phyloP scores from a whole-genome alignment of 78 protist genomes.

The Dictyostelium firmibasis region DNA sequence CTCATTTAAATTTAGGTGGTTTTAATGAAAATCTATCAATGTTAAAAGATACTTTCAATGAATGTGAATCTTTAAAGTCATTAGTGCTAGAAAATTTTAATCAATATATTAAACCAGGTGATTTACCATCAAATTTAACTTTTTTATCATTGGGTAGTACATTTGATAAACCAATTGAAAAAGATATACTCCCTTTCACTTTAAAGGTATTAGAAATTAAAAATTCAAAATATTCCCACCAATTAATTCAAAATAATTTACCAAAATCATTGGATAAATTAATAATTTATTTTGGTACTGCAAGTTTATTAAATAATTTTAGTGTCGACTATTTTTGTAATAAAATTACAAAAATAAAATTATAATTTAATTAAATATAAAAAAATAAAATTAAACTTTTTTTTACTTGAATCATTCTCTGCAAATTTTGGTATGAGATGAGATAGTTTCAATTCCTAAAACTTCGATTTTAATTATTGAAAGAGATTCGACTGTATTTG shows the following conservation, averaged over 20 bases:
- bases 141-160: neutral
- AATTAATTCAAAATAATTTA: neutral
- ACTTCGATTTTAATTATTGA: neutral
- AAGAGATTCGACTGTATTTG: neutral
- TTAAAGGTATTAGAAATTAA: neutral
- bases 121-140: neutral
- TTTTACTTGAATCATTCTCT: neutral
- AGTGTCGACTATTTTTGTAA: neutral
- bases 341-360: too few relatives aligned
- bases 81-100: neutral
- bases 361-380: neutral
- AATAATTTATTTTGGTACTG: neutral
- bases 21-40: neutral
- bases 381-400: too few relatives aligned
- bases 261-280: neutral
- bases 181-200: neutral
- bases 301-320: too few relatives aligned
- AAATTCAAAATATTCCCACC: neutral
- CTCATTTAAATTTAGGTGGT: neutral
- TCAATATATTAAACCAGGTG: neutral
- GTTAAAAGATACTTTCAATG: neutral
- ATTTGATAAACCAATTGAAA: neutral
- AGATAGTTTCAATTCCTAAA: neutral
- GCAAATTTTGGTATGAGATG: neutral
- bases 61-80: neutral